Evolutionary conservation across 169 alveolate species (phyloP).

Genomic region (Plasmodium fragile): DNA sequence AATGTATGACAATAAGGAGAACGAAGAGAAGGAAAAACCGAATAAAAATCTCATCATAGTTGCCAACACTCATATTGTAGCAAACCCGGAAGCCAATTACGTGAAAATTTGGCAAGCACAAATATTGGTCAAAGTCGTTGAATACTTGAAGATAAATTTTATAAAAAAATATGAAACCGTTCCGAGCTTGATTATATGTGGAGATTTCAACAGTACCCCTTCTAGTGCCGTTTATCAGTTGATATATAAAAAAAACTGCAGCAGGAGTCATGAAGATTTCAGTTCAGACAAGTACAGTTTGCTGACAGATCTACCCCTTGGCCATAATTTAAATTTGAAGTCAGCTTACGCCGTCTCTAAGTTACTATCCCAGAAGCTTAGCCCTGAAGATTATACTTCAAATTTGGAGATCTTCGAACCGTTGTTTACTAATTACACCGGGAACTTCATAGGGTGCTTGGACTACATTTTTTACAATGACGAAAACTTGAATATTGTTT

Average conservation of each 20-base stretch:
- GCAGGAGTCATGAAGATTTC: constrained; percentile 81
- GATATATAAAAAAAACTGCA: constrained; percentile 82
- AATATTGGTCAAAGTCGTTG: constrained; percentile 81
- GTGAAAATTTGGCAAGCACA: constrained; percentile 88
- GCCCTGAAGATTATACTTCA: constrained; percentile 28
- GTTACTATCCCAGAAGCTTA: constrained; percentile 30
- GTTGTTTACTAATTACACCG: constrained; percentile 84
- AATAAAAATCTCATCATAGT: constrained; percentile 77
- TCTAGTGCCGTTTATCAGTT: constrained; percentile 85
- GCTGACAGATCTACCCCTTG: constrained; percentile 79
- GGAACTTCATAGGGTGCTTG: constrained; percentile 83
- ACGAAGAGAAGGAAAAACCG: neutral
- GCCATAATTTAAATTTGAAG: constrained; percentile 81
- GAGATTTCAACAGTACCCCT: constrained; percentile 86
- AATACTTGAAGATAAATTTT: constrained; percentile 78
- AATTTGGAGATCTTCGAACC: constrained; percentile 81
- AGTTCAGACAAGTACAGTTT: constrained; percentile 77
- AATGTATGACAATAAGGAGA: constrained; percentile 28
- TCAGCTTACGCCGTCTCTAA: constrained; percentile 83
- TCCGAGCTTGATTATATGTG: constrained; percentile 84
- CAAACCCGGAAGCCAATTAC: constrained; percentile 85
- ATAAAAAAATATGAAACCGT: constrained; percentile 76
- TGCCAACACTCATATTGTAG: constrained; percentile 86
- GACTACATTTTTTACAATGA: constrained; percentile 85
- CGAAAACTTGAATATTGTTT: constrained; percentile 79